Evolutionary conservation across 148 eudicot genomes (phyloP), one percentile per base, ranked within the genome.

Genomic region (Euryodendron excelsum): DNA sequence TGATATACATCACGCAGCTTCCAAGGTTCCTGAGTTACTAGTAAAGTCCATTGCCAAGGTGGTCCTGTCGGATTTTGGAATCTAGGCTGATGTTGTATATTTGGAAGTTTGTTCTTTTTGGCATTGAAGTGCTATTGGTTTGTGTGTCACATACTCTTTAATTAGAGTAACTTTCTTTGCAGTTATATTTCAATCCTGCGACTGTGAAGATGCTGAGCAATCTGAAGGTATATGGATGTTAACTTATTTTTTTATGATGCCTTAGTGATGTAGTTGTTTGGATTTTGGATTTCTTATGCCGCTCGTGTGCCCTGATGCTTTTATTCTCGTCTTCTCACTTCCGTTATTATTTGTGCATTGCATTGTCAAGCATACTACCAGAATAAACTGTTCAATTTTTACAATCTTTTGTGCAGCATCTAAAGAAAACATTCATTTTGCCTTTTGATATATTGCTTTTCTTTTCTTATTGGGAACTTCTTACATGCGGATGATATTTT

Each of bases 161-260:
- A 72, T 30, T 18, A 72, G 75, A 18, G 3, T 3, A 20, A 52
- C 60, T 28, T n/a, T 53, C 23, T 53, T 72, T 72, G 75, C 75
- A 72, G 75, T 62, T 72, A 31, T 72, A 72, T 33, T 72, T 72
- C 61, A 72, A 72, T 72, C 75, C 75, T 72, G 75, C 75, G 4
- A 72, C 75, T 72, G 75, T 72, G 75, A 72, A 72, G 75, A 72
- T 72, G 75, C 62, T 72, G 61, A 72, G 75, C 75, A 72, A 72
- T 53, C 58, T 72, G 75, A 72, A 72, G 75, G 75, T 72, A 72
- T 50, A 52, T 11, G 47, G 17, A 18, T 9, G 21, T 55, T 72
- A 27, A 27, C 39, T 41, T 45, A 50, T 23, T 15, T 27, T 45
- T 25, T 72, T 36, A 4, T 37, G 5, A 25, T 52, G 61, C 17